Evolutionary conservation across 1,284 basidiomycete genomes (phyloP).

Genomic region (Moesziomyces sp.): DNA sequence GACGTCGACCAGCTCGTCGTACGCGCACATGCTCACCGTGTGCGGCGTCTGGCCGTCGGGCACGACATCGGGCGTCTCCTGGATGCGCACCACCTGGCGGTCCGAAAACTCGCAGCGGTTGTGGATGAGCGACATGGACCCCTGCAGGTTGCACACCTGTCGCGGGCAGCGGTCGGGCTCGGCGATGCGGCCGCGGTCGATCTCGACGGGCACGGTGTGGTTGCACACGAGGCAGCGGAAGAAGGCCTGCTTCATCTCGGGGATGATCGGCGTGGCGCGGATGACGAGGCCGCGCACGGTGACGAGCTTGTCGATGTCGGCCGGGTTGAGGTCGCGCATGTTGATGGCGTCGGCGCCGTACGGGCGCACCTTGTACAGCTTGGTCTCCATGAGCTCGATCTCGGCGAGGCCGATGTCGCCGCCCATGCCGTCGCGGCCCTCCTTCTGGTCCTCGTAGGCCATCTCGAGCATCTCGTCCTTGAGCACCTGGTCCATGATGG

Average conservation of each 20-base stretch:
- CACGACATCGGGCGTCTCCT: conserved; percentile 96
- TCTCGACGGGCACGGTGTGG: conserved; percentile 93
- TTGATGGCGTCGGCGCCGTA: conserved; percentile 78
- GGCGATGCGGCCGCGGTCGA: conserved; percentile 93
- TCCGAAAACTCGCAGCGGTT: conserved; percentile 97
- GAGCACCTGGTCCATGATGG: conserved; percentile 94
- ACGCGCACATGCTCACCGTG: conserved; percentile 92
- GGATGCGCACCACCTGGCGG: conserved; percentile 91
- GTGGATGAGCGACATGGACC: conserved; percentile 93
- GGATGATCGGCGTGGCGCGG: conserved; percentile 94
- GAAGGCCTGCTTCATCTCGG: conserved; percentile 97
- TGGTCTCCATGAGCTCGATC: conserved; percentile 67
- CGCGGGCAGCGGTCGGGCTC: conserved; percentile 91
- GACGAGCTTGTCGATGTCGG: conserved; percentile 76
- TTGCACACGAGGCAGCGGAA: conserved; percentile 97
- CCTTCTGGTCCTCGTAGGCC: conserved; percentile 76
- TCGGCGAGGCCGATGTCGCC: conserved; percentile 73
- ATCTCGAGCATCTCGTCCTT: conserved; percentile 75
- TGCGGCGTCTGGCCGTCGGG: conserved; percentile 98
- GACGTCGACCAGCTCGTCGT: conserved; percentile 95
- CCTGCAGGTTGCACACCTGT: conserved; percentile 85
- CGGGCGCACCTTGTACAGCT: conserved; percentile 90
- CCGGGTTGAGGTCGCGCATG: conserved; percentile 66
- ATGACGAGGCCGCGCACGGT: conserved; percentile 96
- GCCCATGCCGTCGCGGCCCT: conserved; percentile 76